These are phyloP conservation scores for Pleurotus giganteus DNA, from an alignment of 768 basidiomycete genomes.

Conservation along the genomic window DNA sequence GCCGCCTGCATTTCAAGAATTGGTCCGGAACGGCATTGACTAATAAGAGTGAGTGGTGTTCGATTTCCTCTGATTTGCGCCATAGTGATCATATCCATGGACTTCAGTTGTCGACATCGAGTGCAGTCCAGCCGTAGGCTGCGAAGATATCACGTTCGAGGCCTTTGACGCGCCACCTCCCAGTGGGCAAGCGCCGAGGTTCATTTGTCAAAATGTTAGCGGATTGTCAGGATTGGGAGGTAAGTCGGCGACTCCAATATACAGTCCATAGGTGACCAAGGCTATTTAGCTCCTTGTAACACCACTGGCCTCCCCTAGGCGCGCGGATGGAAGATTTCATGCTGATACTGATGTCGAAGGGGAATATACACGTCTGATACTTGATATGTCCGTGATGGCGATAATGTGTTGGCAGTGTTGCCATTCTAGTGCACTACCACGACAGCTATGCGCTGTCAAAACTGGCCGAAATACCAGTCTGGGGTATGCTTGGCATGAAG, in stretches of 20 bases:
- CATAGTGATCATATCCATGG: neutral
- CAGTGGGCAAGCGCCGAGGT: conserved; percentile 29
- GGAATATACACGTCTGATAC: neutral
- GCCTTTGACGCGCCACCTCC: conserved; percentile 39
- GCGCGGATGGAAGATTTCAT: neutral
- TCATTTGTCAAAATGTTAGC: conserved; percentile 47
- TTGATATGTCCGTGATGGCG: neutral
- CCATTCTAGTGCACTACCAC: neutral
- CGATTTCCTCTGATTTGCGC: neutral
- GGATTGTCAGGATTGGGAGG: conserved; percentile 33
- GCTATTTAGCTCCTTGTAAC: neutral
- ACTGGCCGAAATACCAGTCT: too few relatives aligned
- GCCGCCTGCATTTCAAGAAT: conserved; percentile 41
- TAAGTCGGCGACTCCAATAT: conserved; percentile 14
- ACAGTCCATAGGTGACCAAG: neutral
- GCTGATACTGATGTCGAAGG: neutral
- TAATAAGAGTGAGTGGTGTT: conserved; percentile 30
- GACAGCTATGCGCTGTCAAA: neutral
- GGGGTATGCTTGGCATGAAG: too few relatives aligned
- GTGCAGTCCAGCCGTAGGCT: conserved; percentile 48
- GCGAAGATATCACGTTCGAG: conserved; percentile 39
- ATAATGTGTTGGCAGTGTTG: neutral
- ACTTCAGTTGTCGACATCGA: conserved; percentile 45
- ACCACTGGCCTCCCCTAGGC: neutral
- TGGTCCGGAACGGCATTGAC: conserved; percentile 46